These are phyloP conservation scores for Nothophoma quercina DNA, from an alignment of 2,329 filamentous ascomycete species.

Conservation along the genomic window DNA sequence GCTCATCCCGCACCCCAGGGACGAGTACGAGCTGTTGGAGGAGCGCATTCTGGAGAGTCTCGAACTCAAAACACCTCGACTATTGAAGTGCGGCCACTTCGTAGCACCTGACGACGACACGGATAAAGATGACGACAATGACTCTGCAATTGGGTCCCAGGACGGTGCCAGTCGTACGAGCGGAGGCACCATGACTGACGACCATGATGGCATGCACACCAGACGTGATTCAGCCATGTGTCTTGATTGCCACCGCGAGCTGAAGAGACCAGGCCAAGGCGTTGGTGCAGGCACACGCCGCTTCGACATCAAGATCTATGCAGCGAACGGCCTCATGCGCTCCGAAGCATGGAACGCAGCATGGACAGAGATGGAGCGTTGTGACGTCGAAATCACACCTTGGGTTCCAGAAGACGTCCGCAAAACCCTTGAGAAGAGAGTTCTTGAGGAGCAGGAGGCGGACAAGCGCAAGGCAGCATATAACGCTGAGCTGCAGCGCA, in stretches of 20 bases:
- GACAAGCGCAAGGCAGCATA: slow-evolving; percentile 40
- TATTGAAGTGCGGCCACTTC: slow-evolving; percentile 80
- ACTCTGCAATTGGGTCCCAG: slow-evolving; percentile 46
- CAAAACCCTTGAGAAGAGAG: slow-evolving; percentile 65
- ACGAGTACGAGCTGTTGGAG: slow-evolving; percentile 81
- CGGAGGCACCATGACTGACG: slow-evolving; percentile 44
- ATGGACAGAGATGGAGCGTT: slow-evolving; percentile 98
- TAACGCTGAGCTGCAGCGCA: slow-evolving; percentile 41
- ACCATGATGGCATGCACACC: slow-evolving; percentile 33
- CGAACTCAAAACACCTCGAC: slow-evolving; percentile 73
- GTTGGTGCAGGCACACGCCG: slow-evolving; percentile 57
- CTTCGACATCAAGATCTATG: slow-evolving; percentile 87
- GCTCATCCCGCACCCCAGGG: slow-evolving; percentile 78
- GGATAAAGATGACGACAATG: slow-evolving; percentile 51
- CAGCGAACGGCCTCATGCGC: slow-evolving; percentile 92
- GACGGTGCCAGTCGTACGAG: slow-evolving; percentile 48
- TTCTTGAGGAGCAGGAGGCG: slow-evolving; percentile 52
- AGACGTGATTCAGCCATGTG: slow-evolving; percentile 53
- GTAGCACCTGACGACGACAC: slow-evolving; percentile 52
- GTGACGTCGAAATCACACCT: slow-evolving; percentile 90
- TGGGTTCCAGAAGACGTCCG: slow-evolving; percentile 68
- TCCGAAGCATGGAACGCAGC: slow-evolving; percentile 91
- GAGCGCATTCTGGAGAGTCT: slow-evolving; percentile 78
- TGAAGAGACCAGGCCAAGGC: slow-evolving; percentile 48
- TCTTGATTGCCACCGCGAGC: slow-evolving; percentile 55